Evolutionary conservation across 2,329 filamentous ascomycete genomes (phyloP), one percentile per base, ranked within the genome.

Genomic region (Cladosporium sp.): DNA sequence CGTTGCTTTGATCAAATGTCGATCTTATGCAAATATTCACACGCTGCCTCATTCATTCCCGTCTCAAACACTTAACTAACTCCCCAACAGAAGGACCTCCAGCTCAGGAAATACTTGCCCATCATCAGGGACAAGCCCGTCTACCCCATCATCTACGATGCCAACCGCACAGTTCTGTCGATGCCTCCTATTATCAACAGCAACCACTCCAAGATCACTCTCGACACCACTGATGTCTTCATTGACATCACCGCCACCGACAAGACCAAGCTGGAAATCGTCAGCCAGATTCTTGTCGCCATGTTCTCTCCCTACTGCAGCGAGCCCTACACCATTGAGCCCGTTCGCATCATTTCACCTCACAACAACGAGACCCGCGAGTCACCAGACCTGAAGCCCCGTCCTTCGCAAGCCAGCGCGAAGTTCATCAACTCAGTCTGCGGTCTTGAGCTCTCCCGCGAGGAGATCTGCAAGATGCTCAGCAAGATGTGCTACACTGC

Each of bases 141-240:
- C 52, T 99, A 99, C 78, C 95, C 95, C 26, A 93, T 96, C 75
- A 96, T 99, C 76, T 94, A 93, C 79, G 95, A 99, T 78, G 87
- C 92, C 62, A 91, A 97, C 76, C 86, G 88, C 52, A 88, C 87
- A 54, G 93, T 99, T 41, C 94, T 95, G 81, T 98, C 94, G 8
- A 85, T 99, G 74, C 95, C 95, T 1, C 95, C 95, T 21, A 98
- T 99, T 74, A 99, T 99, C 84, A 99, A 99, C 82, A 88, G 93
- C 74, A 88, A 99, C 75, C 93, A 95, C 81, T 97, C 93, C 74
- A 99, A 99, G 82, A 99, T 99, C 77, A 92, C 89, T 8, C 82
- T 96, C 54, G 83, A 96, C 77, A 98, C 93, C 66, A 94, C 87
- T 76, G 97, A 99, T 75, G 88, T 99, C 75, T 92, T 99, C 80